These are phyloP conservation scores for Apiospora arundinis DNA, from an alignment of 2,329 filamentous ascomycete genomes.

Conservation along the genomic window DNA sequence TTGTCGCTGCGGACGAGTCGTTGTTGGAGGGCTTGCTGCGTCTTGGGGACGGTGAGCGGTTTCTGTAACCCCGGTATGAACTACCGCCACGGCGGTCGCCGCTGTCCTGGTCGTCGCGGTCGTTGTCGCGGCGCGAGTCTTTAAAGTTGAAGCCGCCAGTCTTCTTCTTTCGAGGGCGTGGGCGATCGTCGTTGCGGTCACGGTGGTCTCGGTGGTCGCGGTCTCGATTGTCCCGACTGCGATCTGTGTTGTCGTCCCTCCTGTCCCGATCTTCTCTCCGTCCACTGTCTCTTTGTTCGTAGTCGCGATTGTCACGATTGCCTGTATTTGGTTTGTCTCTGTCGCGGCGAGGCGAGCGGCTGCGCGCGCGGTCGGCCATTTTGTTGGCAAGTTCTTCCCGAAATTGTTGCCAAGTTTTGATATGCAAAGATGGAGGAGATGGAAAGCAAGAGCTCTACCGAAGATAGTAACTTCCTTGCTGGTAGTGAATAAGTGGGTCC, in stretches of 20 bases:
- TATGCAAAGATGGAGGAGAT: not conserved
- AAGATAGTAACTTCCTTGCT: not conserved
- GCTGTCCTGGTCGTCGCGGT: conserved; percentile 53
- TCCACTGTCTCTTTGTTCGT: conserved; percentile 25
- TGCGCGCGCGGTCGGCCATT: conserved; percentile 20
- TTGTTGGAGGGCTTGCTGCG: conserved; percentile 45
- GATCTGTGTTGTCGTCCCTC: not conserved
- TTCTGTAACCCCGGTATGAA: conserved; percentile 59
- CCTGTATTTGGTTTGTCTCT: not conserved
- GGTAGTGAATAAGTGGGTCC: not conserved
- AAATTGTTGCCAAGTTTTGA: not conserved
- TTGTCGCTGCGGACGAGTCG: conserved; percentile 40
- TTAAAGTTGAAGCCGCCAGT: conserved; percentile 66
- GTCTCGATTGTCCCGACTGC: not conserved
- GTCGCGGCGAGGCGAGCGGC: conserved; percentile 23
- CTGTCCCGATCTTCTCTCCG: conserved; percentile 30
- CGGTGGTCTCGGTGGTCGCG: not conserved
- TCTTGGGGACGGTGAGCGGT: conserved; percentile 46
- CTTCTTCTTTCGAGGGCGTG: conserved; percentile 40
- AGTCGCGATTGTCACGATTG: conserved; percentile 22
- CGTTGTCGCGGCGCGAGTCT: conserved; percentile 50
- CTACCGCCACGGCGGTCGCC: conserved; percentile 44
- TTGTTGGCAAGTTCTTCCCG: not conserved
- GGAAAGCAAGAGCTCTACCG: not conserved
- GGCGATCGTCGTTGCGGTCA: conserved; percentile 27